Percentiles rank a stretch among this genome's conserved stretches.
Conservation (phyloP, 768 basidiomycete genomes). For the Galerina sulciceps region DNA sequence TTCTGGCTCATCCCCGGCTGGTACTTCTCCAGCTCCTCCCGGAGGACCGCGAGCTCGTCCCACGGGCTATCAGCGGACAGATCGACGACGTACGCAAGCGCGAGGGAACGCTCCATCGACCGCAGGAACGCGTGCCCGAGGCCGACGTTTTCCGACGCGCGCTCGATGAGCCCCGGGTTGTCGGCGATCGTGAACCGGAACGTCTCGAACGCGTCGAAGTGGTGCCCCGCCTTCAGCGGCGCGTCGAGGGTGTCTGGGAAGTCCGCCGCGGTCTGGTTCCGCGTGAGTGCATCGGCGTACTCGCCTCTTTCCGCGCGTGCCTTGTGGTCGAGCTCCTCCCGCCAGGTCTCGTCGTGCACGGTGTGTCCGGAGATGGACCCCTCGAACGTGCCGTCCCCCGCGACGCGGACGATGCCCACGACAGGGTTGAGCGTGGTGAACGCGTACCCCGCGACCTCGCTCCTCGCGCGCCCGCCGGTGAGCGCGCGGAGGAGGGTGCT, state of each 20-base stretch:
- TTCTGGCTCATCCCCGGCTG: constrained; percentile 78
- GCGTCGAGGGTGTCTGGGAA: constrained; percentile 21
- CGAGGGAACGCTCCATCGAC: constrained; percentile 89
- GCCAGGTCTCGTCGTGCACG: constrained; percentile 69
- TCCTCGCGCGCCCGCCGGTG: constrained; percentile 83
- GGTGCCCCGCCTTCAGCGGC: constrained; percentile 39
- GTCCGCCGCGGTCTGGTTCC: constrained; percentile 43
- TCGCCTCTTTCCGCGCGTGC: constrained; percentile 56
- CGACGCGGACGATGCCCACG: constrained; percentile 86
- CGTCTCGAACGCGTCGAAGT: constrained; percentile 67
- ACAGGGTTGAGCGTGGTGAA: constrained; percentile 97
- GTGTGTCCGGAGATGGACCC: constrained; percentile 53
- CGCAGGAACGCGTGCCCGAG: constrained; percentile 94
- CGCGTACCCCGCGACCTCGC: constrained; percentile 86
- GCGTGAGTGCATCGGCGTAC: constrained; percentile 51
- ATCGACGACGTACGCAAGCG: constrained; percentile 93
- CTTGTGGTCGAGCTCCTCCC: constrained; percentile 53
- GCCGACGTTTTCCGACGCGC: constrained; percentile 87
- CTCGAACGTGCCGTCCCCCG: constrained; percentile 77
- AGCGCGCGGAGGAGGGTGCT: constrained; percentile 90
- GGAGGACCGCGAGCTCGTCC: constrained; percentile 73
- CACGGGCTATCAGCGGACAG: constrained; percentile 75
- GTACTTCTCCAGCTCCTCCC: constrained; percentile 84
- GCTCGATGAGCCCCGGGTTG: constrained; percentile 90
- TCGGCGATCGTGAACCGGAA: constrained; percentile 96